Conservation (phyloP, 192 early-diverging fungal species). For the Linnemannia exigua region DNA sequence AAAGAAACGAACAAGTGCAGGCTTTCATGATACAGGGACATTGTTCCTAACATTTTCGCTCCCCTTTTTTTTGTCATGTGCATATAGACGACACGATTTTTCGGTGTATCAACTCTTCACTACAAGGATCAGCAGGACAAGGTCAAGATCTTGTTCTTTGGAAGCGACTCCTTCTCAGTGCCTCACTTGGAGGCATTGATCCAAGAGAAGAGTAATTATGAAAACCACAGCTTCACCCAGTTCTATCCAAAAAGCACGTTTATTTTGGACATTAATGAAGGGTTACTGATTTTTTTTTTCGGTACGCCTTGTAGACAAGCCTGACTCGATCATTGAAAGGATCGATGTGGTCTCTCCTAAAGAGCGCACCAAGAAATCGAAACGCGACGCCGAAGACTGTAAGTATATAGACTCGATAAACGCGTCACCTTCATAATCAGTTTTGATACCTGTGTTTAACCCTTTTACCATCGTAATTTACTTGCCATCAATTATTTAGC, state of each 20-base stretch:
- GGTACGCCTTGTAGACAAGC: slow-evolving; percentile 61
- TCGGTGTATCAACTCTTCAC: slow-evolving; percentile 5
- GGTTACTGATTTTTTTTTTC: slow-evolving; percentile 44
- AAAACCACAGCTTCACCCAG: too few relatives aligned
- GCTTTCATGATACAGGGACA: not conserved
- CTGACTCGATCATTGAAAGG: slow-evolving; percentile 49
- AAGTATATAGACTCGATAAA: not conserved
- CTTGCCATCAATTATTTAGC: slow-evolving; percentile 20
- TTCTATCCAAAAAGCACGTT: too few relatives aligned
- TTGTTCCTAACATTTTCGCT: not conserved
- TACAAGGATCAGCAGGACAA: slow-evolving; percentile 20
- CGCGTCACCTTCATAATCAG: not conserved
- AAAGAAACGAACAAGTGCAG: too few relatives aligned
- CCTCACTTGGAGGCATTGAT: slow-evolving; percentile 71
- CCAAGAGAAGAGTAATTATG: slow-evolving; percentile 62
- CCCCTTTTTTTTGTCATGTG: too few relatives aligned
- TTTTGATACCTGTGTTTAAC: not conserved
- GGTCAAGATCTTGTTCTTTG: slow-evolving; percentile 84
- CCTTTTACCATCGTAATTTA: not conserved
- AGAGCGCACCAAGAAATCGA: slow-evolving; percentile 44
- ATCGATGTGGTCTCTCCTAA: slow-evolving; percentile 53
- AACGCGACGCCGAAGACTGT: slow-evolving; percentile 51
- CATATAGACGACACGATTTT: slow-evolving; percentile 5
- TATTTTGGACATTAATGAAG: too few relatives aligned
- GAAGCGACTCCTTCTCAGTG: slow-evolving; percentile 86